Base-by-base conservation (phyloP, 2,329 filamentous ascomycete species). In the Tolypocladium ophioglossoides region DNA sequence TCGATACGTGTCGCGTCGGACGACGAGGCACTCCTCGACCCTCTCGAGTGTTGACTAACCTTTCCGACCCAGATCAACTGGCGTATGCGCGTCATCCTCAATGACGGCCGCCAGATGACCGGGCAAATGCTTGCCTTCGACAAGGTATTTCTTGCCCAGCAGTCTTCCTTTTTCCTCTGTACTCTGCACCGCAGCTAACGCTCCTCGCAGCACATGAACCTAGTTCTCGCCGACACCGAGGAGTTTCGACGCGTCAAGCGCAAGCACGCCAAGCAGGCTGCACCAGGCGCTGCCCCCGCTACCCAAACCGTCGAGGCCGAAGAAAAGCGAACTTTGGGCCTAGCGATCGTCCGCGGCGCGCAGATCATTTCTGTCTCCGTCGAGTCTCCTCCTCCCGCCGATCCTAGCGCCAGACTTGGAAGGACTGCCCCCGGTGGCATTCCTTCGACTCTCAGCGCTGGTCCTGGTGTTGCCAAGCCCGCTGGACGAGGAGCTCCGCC, bases 71-170 rank as follows among this genome's bases (percentile, higher is more conserved):
- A 97, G 94, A 95, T 99, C 81, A 97, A 99, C 78, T 97, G 95
- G 80, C 90, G 92, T 74, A 97, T 99, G 91, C 87, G 92, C 70
- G 87, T 96, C 61, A 97, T 91, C 54, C 81, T 99, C 71, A 90
- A 89, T 68, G 94, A 99, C 76, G 90, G 90, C 61, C 86, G 94
- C 67, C 90, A 96, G 72, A 95, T 99, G 85, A 91, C 91, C 41
- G 94, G 91, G 58, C 91, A 97, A 73, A 96, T 99, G 89, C 83
- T 99, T 63, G 94, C 94, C 53, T 99, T 97, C 67, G 94, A 99
- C 74, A 97, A 97, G 83, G 90, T 92, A 74, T 55, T 24, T 47
- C 63, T 56, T 11, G 52, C 37, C 52, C 10, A 18, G 27, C 11
- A 50, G 34, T 16, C n/a, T n/a, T 14, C 20, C 50, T n/a, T 14